Base-by-base conservation (phyloP, 73 alveolate species). In the Paramecium primaurelia region DNA sequence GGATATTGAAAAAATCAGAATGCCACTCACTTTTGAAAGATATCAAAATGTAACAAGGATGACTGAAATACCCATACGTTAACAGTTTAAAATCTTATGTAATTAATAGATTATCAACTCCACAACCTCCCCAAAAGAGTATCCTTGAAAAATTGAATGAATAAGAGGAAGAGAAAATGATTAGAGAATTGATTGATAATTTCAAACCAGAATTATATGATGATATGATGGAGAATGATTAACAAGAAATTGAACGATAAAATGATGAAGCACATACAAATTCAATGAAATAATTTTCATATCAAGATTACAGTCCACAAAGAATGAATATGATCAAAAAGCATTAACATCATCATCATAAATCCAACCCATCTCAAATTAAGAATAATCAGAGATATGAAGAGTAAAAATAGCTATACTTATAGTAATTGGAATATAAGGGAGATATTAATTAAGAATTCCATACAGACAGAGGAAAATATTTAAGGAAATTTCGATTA, bases 221-320 rank as follows among this genome's bases (percentile, higher is more conserved):
- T 14, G 84, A 25, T 64, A 64, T 64, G 84, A 64, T 64, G 47
- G 84, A 64, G 4, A 64, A 64, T 64, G 84, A 64, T 64, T 28
- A 32, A 28, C 22, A 32, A 32, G 84, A 64, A 64, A 64, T 64
- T 28, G 84, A 64, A 64, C 10, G 84, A 64, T 42, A 64, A 64
- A 64, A 64, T 64, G 84, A 64, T 64, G 84, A 64, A 64, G 84
- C 84, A 64, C 51, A 64, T 28, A 64, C 84, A 8, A 32, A 64
- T 32, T 64, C 84, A 1, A 64, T 64, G 84, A 64, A 64, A 64
- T 10, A 64, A 18, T 64, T 64, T 28, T 28, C 20, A 12, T 64
- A 64, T 64, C 47, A 64, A 64, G 84, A 64, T 28, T 64, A 64
- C 28, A 64, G 84, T 64, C 84, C 84, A 6, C 12, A 64, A 64